A percentile compares a stretch with the other conserved stretches of the same genome.
Conservation (phyloP, 768 basidiomycete species). For the Phlebiopsis gigantea region DNA sequence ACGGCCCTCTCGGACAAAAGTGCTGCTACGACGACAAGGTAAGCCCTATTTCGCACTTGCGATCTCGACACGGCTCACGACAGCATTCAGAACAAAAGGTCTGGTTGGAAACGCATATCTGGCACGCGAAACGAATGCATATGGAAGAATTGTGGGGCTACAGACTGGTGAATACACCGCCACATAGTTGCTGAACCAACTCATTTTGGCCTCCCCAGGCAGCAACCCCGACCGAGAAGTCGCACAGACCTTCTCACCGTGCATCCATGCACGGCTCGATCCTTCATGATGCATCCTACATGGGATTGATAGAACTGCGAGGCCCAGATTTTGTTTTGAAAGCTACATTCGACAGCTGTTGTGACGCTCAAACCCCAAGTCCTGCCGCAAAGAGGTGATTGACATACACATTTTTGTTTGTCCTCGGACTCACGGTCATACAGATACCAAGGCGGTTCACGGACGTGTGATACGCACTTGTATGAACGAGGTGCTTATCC, state of each 20-base stretch:
- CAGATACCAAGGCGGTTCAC: conserved; percentile 64
- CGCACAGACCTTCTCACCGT: conserved; percentile 87
- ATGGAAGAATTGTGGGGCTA: conserved; percentile 95
- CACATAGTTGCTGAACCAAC: too few species aligned
- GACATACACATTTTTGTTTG: background rate
- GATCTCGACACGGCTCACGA: background rate
- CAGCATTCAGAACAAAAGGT: conserved; percentile 61
- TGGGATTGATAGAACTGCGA: conserved; percentile 65
- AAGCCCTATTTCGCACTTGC: conserved; percentile 9
- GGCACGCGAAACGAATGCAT: conserved; percentile 96
- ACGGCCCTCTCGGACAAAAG: conserved; percentile 50
- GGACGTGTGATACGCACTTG: conserved; percentile 59
- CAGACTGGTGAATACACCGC: conserved; percentile 66
- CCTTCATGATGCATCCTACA: conserved; percentile 88
- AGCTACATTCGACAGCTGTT: conserved; percentile 45
- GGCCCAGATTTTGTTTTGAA: conserved; percentile 56
- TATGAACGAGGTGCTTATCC: conserved; percentile 67
- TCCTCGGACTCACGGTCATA: background rate
- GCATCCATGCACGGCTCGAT: conserved; percentile 83
- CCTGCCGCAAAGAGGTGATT: conserved; percentile 58
- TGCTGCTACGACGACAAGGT: conserved; percentile 75
- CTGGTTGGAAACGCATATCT: conserved; percentile 96
- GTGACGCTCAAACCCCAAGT: conserved; percentile 58
- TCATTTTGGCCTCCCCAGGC: conserved; percentile 41
- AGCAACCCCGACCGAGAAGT: conserved; percentile 83